Base-by-base conservation (phyloP, 495 filamentous ascomycete genomes). In the Ascobolus immersus region DNA sequence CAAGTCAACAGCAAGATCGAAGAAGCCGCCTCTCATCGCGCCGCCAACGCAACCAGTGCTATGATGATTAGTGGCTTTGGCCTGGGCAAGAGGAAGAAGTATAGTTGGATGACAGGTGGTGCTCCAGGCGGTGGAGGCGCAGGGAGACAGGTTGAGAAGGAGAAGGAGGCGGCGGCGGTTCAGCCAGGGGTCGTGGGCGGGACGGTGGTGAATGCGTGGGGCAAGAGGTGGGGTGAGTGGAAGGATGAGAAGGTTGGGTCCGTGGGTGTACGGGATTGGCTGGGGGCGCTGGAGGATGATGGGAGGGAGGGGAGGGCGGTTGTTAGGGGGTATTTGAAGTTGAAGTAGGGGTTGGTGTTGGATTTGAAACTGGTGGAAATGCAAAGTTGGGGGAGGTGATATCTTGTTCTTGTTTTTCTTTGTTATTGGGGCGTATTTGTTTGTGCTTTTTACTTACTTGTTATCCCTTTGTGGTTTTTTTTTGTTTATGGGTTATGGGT, bases 261-360 rank as follows among this genome's bases (percentile, higher is more conserved):
- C 11, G 64, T 80, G n/a, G 71, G 79, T 50, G 52, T 76, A 31
- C 53, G 74, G 15, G 74, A 80, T 51, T 69, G 66, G 64, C 45
- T 77, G 5, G 50, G 53, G 5, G 69, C 62, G 8, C 55, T 79
- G 19, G 73, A 77, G 44, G 52, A 57, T 21, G 67, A 71, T 40
- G 63, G 65, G 4, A 55, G 53, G 41, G 66, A 70, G 31, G 45
- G 46, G 25, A 60, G 50, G 45, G 60, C 62, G 1, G 34, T 73
- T 5, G 62, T 69, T 38, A 51, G 54, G 35, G 59, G 60, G 3
- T 70, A 69, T 41, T 38, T 53, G 25, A 54, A 48, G 35, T 44
- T 72, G 39, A 69, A 70, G 25, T 49, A 36, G 31, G 28, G 12
- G 11, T 31, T 14, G n/a, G n/a, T n/a, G n/a, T n/a, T n/a, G n/a